Conservation (phyloP, 345 rosid species). For the Eucalyptus regnans region DNA sequence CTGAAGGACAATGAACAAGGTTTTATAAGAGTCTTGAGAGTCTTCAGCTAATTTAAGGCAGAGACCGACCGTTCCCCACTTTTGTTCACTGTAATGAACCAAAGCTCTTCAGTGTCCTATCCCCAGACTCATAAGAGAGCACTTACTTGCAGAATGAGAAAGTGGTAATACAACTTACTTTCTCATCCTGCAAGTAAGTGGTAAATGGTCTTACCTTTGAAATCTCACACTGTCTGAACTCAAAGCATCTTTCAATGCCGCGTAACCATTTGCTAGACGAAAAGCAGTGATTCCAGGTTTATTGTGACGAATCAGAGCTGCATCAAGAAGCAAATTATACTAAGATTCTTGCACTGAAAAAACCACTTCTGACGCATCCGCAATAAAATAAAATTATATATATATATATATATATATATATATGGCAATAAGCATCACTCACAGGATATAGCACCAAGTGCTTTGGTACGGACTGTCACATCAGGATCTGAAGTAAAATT, state of each 20-base stretch:
- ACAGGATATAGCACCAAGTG: conserved; percentile 95
- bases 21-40: not conserved
- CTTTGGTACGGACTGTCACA: conserved; percentile 54
- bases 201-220: conserved; percentile 44
- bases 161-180: not conserved
- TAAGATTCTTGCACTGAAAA: not conserved
- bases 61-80: not conserved
- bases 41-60: not conserved
- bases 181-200: not conserved
- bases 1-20: conserved; percentile 19
- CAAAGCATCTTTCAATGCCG: conserved; percentile 71
- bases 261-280: conserved; percentile 84
- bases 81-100: not conserved
- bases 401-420: too few relatives aligned
- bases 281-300: conserved; percentile 70
- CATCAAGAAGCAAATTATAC: not conserved
- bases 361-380: not conserved
- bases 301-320: conserved; percentile 84
- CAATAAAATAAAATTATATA: not conserved
- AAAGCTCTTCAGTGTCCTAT: not conserved
- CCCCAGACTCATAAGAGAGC: not conserved
- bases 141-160: not conserved
- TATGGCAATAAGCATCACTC: conserved; percentile 9
- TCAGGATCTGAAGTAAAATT: conserved; percentile 66
- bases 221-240: conserved; percentile 55